These are phyloP conservation scores for Lentinula sp. DNA, from an alignment of 768 basidiomycete genomes.

Conservation along the genomic window DNA sequence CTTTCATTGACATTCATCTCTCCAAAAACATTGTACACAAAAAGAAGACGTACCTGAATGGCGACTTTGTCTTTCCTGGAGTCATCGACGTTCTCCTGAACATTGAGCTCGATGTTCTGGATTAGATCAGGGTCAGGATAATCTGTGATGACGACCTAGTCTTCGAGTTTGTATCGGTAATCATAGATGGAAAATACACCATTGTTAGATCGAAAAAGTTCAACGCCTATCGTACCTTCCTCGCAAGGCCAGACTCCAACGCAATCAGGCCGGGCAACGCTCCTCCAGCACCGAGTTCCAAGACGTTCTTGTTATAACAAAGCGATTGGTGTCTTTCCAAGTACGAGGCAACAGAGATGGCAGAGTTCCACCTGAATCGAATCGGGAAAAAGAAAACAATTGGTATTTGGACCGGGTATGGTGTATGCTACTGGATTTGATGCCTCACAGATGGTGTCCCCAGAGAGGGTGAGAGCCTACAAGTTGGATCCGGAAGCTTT, in stretches of 20 bases:
- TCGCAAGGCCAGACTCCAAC: conserved; percentile 56
- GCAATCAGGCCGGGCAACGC: conserved; percentile 81
- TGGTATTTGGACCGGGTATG: not conserved
- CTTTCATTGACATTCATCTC: conserved; percentile 19
- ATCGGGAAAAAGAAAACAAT: not conserved
- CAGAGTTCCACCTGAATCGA: conserved; percentile 71
- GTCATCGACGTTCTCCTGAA: conserved; percentile 45
- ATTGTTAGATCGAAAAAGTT: not conserved
- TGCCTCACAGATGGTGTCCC: conserved; percentile 68
- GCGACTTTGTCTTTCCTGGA: conserved; percentile 9
- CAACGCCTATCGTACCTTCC: conserved; percentile 37
- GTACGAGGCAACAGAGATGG: conserved; percentile 64
- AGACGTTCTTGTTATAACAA: conserved; percentile 41
- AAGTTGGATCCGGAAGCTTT: conserved; percentile 55
- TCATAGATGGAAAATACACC: too few relatives aligned
- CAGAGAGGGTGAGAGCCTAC: conserved; percentile 80
- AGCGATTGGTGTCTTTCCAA: conserved; percentile 47
- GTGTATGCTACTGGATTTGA: not conserved
- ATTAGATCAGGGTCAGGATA: conserved; percentile 80
- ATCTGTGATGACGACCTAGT: conserved; percentile 83
- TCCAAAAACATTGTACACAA: not conserved
- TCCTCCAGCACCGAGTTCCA: conserved; percentile 94
- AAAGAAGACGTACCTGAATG: conserved; percentile 19
- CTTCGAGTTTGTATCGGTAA: not conserved
- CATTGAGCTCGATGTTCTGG: conserved; percentile 70